Conservation (phyloP, 768 basidiomycete genomes). For the Dictyophora rubrovolvata region DNA sequence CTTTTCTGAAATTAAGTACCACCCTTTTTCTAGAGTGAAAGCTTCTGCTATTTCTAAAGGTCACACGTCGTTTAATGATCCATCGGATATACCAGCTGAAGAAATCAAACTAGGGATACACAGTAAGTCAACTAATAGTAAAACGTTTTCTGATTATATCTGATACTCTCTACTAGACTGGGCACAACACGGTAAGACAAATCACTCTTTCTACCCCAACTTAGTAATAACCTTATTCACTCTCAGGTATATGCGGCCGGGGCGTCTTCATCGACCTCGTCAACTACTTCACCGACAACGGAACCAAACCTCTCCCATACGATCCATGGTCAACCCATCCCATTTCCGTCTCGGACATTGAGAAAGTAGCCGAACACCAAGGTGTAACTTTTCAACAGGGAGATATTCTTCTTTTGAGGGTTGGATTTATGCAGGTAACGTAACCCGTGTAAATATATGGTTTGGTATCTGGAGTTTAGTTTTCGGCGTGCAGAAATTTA, state of each 20-base stretch:
- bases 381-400: constrained; percentile 48
- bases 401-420: constrained; percentile 52
- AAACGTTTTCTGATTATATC: constrained; percentile 1
- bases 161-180: not conserved
- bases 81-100: constrained; percentile 35
- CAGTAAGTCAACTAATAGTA: constrained; percentile 32
- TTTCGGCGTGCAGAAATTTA: not conserved
- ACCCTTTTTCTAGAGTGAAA: not conserved
- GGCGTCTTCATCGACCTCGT: constrained; percentile 63
- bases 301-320: constrained; percentile 36
- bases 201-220: not conserved
- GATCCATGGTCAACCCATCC: constrained; percentile 52
- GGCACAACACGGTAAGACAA: constrained; percentile 1
- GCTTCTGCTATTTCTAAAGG: not conserved
- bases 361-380: constrained; percentile 47
- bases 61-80: constrained; percentile 20
- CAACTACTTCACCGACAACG: constrained; percentile 33
- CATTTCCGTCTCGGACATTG: constrained; percentile 41
- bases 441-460: not conserved
- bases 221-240: not conserved
- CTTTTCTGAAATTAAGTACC: not conserved
- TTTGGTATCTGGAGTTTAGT: not conserved
- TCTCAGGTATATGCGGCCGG: constrained; percentile 45
- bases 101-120: constrained; percentile 52
- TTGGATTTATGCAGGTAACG: constrained; percentile 44